These are phyloP conservation scores for Diddensiella caesifluorescens DNA, from an alignment of 805 yeast genomes.

Conservation along the genomic window DNA sequence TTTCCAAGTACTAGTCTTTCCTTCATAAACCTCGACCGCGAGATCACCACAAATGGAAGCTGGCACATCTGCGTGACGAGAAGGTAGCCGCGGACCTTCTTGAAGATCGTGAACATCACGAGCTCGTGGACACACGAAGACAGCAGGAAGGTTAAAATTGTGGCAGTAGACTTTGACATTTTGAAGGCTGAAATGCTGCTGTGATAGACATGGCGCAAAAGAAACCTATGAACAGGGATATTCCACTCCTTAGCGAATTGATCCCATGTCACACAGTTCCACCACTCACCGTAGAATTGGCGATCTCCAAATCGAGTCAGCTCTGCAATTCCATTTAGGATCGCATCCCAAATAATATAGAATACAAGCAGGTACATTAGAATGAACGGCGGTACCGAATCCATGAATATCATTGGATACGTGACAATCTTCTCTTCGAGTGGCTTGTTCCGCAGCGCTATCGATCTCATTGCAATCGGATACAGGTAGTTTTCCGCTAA, in stretches of 20 bases:
- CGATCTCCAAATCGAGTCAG: slow-evolving; percentile 82
- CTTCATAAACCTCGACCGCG: slow-evolving; percentile 47
- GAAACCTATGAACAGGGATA: slow-evolving; percentile 82
- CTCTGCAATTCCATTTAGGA: slow-evolving; percentile 85
- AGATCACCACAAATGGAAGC: slow-evolving; percentile 66
- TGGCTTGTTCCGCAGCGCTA: slow-evolving; percentile 48
- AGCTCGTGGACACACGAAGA: slow-evolving; percentile 85
- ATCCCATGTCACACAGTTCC: slow-evolving; percentile 93
- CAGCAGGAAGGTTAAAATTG: slow-evolving; percentile 52
- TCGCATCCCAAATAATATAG: slow-evolving; percentile 93
- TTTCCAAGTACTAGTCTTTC: slow-evolving; percentile 63
- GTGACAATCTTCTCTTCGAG: slow-evolving; percentile 38
- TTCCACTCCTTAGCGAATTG: slow-evolving; percentile 95
- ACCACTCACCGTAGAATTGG: slow-evolving; percentile 94
- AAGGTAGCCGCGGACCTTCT: slow-evolving; percentile 73
- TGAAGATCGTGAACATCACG: slow-evolving; percentile 85
- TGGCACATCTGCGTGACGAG: slow-evolving; percentile 81
- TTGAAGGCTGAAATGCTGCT: slow-evolving; percentile 74
- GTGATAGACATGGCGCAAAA: slow-evolving; percentile 90
- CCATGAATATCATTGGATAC: slow-evolving; percentile 59
- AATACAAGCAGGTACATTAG: slow-evolving; percentile 71
- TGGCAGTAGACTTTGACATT: slow-evolving; percentile 61
- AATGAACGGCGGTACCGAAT: slow-evolving; percentile 75
- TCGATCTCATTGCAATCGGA: slow-evolving; percentile 63
- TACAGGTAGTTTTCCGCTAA: slow-evolving; percentile 71